A percentile compares a stretch with the other conserved stretches of the same genome.
These are phyloP conservation scores for Monosporascus sp. DNA, from an alignment of 2,329 filamentous ascomycete genomes.

Conservation along the genomic window DNA sequence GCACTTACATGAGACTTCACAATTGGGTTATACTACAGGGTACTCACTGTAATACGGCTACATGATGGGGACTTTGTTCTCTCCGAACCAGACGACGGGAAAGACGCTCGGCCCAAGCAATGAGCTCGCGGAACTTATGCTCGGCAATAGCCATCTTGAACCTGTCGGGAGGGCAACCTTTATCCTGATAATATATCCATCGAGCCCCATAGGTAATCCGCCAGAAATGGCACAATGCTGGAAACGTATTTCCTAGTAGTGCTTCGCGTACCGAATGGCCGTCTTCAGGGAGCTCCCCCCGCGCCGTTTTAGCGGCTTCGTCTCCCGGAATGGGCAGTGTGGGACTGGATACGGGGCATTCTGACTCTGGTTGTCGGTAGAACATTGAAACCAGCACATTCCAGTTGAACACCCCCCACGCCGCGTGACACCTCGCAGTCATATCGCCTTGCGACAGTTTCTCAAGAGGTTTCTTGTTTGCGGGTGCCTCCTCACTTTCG, in stretches of 20 bases:
- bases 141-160: conserved; percentile 26
- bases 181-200: conserved; percentile 23
- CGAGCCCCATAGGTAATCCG: conserved; percentile 28
- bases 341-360: conserved; percentile 17
- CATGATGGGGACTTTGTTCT: conserved; percentile 27
- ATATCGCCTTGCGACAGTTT: conserved; percentile 12
- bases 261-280: conserved; percentile 4
- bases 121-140: conserved; percentile 33
- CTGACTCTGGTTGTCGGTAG: conserved; percentile 28
- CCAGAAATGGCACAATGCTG: conserved; percentile 31
- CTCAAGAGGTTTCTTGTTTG: not conserved
- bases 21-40: not conserved
- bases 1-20: too few relatives aligned
- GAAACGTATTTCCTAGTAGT: conserved; percentile 21
- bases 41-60: conserved; percentile 32
- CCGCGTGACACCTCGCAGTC: conserved; percentile 17
- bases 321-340: conserved; percentile 17
- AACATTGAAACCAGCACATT: conserved; percentile 29
- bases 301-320: not conserved
- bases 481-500: conserved; percentile 6
- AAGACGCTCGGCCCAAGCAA: conserved; percentile 32
- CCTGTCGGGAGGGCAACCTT: conserved; percentile 6
- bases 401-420: conserved; percentile 34
- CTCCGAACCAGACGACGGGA: conserved; percentile 20
- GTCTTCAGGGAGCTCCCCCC: not conserved